Base-by-base conservation (phyloP, 257 asterid genomes). In the Euphrasia confusa region DNA sequence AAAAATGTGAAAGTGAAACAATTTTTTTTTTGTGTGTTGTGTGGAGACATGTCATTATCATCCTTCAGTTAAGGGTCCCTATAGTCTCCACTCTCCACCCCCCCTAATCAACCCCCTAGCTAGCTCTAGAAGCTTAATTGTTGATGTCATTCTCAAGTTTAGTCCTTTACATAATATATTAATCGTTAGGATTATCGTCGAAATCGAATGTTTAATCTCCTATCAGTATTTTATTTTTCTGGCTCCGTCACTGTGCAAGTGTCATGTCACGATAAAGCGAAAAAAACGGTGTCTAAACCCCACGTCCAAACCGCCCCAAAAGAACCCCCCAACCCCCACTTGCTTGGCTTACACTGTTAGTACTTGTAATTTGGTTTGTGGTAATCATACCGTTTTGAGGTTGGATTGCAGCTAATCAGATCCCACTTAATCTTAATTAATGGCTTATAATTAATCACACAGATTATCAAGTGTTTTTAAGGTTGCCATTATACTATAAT, bases 291-390 rank as follows among this genome's bases (percentile, higher is more conserved):
- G 24, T 49, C 21, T 14, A 10, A 74, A 87, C 77, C 88, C 89
- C 89, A 84, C 89, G 33, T 7, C 7, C 42, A 79, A 87, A 87
- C 95, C 90, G 95, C 90, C 95, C 92, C 79, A 84, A 75, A 80
- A 3, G 10, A 61, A 59, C 60, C 1, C 24, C 24, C 24, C 24
- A 21, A 21, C 24, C 24, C 18, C 80, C 78, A 70, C 77, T 84
- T 87, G 86, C 90, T 84, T 87, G 73, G 57, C 73, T 82, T 72
- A 69, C 80, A 87, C 83, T 80, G 72, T 75, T 21, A 21, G 24
- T 80, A 33, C 39, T 33, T 37, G 42, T 37, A 37, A 37, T 37
- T 37, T 1, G 24, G 42, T 11, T 37, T 37, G 2, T 7, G 2
- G 42, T 37, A 37, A 70, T 58, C 47, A 72, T 77, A 70, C 80